Evolutionary conservation across 2,329 filamentous ascomycete species (phyloP).

Genomic region (Xylaria multiplex): DNA sequence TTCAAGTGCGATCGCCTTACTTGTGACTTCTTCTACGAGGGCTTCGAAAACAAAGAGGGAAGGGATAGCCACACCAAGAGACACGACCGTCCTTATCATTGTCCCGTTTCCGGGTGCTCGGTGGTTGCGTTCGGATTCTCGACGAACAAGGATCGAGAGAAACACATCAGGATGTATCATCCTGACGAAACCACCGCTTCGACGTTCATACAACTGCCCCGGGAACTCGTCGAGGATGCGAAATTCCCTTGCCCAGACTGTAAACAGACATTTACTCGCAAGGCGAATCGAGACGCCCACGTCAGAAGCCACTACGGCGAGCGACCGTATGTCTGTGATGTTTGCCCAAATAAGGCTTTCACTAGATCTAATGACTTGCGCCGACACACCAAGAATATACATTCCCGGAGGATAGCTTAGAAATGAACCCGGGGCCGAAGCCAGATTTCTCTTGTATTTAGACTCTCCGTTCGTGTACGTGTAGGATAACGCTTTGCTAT

Average conservation of each 20-base stretch:
- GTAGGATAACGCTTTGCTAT: too few species aligned
- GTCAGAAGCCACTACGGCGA: constrained; percentile 51
- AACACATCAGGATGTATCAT: constrained; percentile 47
- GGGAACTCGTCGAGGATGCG: constrained; percentile 34
- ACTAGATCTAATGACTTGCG: constrained; percentile 49
- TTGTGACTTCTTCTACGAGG: constrained; percentile 56
- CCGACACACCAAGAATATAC: constrained; percentile 47
- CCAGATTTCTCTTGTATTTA: too few species aligned
- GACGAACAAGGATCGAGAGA: constrained; percentile 53
- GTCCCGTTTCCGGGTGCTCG: constrained; percentile 49
- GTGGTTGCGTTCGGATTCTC: constrained; percentile 53
- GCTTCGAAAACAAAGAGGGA: constrained; percentile 48
- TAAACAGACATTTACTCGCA: constrained; percentile 52
- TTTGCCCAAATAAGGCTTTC: constrained; percentile 49
- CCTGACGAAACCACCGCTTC: constrained; percentile 40
- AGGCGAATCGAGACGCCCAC: constrained; percentile 51
- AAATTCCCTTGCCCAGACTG: constrained; percentile 51
- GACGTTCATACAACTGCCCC: constrained; percentile 38
- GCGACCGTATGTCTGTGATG: constrained; percentile 46
- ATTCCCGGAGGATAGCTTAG: constrained; percentile 8
- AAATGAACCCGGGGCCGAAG: too few species aligned
- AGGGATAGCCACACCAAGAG: constrained; percentile 52
- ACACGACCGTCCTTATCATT: constrained; percentile 55
- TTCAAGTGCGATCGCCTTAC: constrained; percentile 56
- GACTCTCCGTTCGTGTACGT: too few species aligned